Conservation (phyloP, 2,329 filamentous ascomycete genomes). For the Phialocephala subalpina region DNA sequence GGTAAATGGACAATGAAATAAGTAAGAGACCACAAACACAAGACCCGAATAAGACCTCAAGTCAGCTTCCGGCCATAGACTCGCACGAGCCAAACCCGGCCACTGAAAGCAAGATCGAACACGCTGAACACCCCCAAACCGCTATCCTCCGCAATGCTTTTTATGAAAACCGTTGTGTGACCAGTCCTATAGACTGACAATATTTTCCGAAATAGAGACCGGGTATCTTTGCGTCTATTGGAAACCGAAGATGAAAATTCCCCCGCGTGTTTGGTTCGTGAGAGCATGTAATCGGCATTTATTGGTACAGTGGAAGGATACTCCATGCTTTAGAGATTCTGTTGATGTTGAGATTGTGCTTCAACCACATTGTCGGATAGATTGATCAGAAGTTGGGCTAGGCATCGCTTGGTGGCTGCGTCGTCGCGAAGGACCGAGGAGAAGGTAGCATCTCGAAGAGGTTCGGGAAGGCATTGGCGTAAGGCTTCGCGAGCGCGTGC, state of each 20-base stretch:
- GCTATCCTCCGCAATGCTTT: constrained; percentile 38
- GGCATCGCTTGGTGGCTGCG: constrained; percentile 95
- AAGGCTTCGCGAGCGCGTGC: constrained; percentile 93
- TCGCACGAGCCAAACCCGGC: constrained; percentile 16
- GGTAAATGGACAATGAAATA: constrained; percentile 37
- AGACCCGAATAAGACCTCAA: constrained; percentile 35
- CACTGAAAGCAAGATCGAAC: constrained; percentile 25
- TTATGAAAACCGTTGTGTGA: constrained; percentile 38
- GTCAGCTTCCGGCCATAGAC: background rate
- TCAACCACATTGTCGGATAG: constrained; percentile 84
- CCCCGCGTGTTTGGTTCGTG: constrained; percentile 33
- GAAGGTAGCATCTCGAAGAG: constrained; percentile 98
- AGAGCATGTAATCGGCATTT: constrained; percentile 34
- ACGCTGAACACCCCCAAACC: constrained; percentile 35
- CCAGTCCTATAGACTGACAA: constrained; percentile 35
- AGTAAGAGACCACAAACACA: constrained; percentile 21
- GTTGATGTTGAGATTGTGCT: constrained; percentile 40
- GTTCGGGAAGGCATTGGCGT: constrained; percentile 94
- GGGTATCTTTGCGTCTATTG: constrained; percentile 46
- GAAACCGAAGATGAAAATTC: constrained; percentile 42
- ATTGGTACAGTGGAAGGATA: constrained; percentile 41
- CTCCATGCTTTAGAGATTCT: constrained; percentile 24
- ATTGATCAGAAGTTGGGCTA: constrained; percentile 96
- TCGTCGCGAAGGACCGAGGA: constrained; percentile 96
- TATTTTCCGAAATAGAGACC: constrained; percentile 40